Conservation (phyloP, 108 stramenopile genomes). For the Skeletonema tropicum region DNA sequence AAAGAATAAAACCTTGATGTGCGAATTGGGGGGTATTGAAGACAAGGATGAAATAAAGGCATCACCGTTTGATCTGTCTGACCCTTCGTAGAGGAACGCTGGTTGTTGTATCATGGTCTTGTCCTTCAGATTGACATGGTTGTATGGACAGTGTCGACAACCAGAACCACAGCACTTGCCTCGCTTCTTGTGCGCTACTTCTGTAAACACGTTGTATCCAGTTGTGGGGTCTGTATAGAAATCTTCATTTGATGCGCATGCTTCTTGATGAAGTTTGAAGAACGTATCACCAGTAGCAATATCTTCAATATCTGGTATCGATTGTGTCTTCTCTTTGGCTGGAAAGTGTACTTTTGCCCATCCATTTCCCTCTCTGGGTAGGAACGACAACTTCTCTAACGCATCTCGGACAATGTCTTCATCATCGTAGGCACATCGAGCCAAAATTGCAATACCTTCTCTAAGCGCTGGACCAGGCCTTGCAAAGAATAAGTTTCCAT, state of each 20-base stretch:
- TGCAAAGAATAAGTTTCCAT: constrained; percentile 90
- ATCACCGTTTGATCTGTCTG: background rate
- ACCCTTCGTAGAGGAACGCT: constrained; percentile 63
- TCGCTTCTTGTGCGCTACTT: constrained; percentile 73
- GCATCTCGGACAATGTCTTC: constrained; percentile 47
- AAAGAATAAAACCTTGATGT: constrained; percentile 82
- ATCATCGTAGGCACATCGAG: constrained; percentile 63
- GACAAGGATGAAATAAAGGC: constrained; percentile 22
- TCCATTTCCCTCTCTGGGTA: constrained; percentile 36
- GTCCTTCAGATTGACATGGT: constrained; percentile 78
- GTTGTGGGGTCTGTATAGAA: constrained; percentile 85
- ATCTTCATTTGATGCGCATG: constrained; percentile 51
- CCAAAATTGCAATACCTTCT: constrained; percentile 78
- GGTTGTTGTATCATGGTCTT: constrained; percentile 76
- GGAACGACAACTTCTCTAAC: constrained; percentile 46
- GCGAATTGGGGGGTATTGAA: constrained; percentile 33
- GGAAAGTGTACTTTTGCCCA: constrained; percentile 30
- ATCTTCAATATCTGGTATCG: constrained; percentile 38
- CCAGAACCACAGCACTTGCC: constrained; percentile 90
- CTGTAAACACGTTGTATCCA: constrained; percentile 91
- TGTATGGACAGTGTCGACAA: constrained; percentile 94
- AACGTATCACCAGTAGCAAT: constrained; percentile 28
- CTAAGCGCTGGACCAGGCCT: constrained; percentile 84
- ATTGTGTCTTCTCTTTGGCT: background rate
- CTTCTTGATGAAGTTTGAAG: constrained; percentile 60